Percentiles rank a stretch among this genome's conserved stretches.
Evolutionary conservation across 192 early-diverging fungal species (phyloP).

Genomic region (Gigaspora rosea): DNA sequence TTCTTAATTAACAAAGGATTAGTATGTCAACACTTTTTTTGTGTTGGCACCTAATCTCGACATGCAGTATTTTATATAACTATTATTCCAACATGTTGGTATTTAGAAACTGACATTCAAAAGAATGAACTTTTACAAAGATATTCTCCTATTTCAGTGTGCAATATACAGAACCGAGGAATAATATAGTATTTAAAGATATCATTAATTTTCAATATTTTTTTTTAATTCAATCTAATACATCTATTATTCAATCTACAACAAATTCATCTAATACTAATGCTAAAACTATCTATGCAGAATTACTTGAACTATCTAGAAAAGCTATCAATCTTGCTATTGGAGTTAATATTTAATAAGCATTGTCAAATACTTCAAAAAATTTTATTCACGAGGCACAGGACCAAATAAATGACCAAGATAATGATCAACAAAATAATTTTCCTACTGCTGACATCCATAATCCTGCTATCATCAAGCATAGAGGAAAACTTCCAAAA

Average conservation of each 20-base stretch:
- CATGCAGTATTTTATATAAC: not conserved
- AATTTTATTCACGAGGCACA: not conserved
- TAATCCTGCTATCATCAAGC: too few relatives aligned
- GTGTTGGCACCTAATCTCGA: not conserved
- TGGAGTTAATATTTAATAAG: not conserved
- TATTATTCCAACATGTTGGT: not conserved
- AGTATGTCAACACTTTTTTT: not conserved
- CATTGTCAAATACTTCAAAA: not conserved
- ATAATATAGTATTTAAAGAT: not conserved
- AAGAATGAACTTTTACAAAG: not conserved
- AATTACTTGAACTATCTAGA: not conserved
- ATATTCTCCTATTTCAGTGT: not conserved
- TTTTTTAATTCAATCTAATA: not conserved
- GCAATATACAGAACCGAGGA: not conserved
- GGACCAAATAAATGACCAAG: too few relatives aligned
- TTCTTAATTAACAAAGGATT: not conserved
- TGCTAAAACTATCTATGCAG: not conserved
- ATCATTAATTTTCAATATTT: not conserved
- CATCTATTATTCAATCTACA: not conserved
- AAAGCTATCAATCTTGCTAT: not conserved
- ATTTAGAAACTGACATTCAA: constrained; percentile 1
- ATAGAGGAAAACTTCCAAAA: too few relatives aligned
- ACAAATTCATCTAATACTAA: not conserved
- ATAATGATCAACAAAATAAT: too few relatives aligned
- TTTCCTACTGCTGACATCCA: too few relatives aligned